Evolutionary conservation across 306 rosid genomes (phyloP).

Genomic region (Lablab purpureus): DNA sequence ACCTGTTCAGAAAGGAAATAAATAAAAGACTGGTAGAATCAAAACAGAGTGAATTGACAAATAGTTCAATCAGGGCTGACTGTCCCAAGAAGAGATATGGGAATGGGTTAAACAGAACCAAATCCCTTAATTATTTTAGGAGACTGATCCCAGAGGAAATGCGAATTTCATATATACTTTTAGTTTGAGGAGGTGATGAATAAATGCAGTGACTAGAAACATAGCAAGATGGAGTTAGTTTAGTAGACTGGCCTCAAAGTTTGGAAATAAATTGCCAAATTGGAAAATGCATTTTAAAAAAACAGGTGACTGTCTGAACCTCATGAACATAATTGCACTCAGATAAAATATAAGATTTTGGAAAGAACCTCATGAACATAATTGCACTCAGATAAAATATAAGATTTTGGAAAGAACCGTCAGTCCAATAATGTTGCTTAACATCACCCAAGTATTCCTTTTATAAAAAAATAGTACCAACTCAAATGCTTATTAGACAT

Average conservation of each 20-base stretch:
- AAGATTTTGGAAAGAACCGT: background rate
- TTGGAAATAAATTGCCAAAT: too few species aligned
- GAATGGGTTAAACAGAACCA: conserved; percentile 15
- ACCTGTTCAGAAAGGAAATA: conserved; percentile 56
- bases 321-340: background rate
- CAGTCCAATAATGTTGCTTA: background rate
- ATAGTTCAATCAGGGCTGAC: conserved; percentile 14
- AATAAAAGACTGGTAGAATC: conserved; percentile 3
- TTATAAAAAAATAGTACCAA: conserved; percentile 1
- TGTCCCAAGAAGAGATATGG: conserved; percentile 17
- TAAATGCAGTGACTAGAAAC: background rate
- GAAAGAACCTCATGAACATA: too few species aligned
- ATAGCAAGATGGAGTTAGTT: background rate
- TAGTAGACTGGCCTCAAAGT: background rate
- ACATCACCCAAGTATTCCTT: background rate
- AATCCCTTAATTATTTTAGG: background rate
- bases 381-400: too few species aligned
- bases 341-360: background rate
- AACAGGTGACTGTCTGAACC: too few species aligned
- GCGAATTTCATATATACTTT: background rate
- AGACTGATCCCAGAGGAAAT: background rate
- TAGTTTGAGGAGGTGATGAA: background rate
- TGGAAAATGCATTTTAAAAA: too few species aligned
- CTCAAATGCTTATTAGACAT: conserved; percentile 5
- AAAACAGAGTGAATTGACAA: conserved; percentile 12